Conservation (phyloP, 2,329 filamentous ascomycete genomes). For the Fusarium anguioides region DNA sequence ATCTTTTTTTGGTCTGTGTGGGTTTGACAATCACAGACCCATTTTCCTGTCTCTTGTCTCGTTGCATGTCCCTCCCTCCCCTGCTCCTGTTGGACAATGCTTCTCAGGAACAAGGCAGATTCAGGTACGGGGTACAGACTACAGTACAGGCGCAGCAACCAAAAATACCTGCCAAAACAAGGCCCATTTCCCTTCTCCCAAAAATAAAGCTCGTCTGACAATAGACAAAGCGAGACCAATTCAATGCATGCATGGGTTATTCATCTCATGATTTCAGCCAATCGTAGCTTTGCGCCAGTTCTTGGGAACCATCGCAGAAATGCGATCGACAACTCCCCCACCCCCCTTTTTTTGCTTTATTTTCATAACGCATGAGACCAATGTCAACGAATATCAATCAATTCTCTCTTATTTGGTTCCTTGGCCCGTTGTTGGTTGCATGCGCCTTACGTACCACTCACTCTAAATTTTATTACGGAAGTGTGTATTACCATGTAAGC, state of each 20-base stretch:
- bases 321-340: conserved; percentile 27
- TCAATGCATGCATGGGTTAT: not conserved
- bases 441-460: conserved; percentile 19
- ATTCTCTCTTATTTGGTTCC: conserved; percentile 17
- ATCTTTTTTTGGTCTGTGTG: conserved; percentile 11
- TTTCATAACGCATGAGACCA: conserved; percentile 13
- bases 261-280: not conserved
- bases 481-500: conserved; percentile 17
- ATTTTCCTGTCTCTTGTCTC: conserved; percentile 20
- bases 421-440: conserved; percentile 30
- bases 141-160: conserved; percentile 1
- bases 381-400: conserved; percentile 1
- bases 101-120: conserved; percentile 4
- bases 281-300: not conserved
- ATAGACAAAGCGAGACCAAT: not conserved
- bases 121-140: too few species aligned
- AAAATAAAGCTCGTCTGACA: not conserved
- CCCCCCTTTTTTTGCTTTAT: conserved; percentile 24
- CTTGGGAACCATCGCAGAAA: conserved; percentile 18
- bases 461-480: not conserved
- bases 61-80: conserved; percentile 15
- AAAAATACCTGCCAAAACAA: conserved; percentile 29
- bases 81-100: conserved; percentile 16
- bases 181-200: conserved; percentile 7
- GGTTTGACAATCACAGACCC: conserved; percentile 6